Evolutionary conservation across 2,329 filamentous ascomycete species (phyloP).

Genomic region (Colletotrichum trifolii): DNA sequence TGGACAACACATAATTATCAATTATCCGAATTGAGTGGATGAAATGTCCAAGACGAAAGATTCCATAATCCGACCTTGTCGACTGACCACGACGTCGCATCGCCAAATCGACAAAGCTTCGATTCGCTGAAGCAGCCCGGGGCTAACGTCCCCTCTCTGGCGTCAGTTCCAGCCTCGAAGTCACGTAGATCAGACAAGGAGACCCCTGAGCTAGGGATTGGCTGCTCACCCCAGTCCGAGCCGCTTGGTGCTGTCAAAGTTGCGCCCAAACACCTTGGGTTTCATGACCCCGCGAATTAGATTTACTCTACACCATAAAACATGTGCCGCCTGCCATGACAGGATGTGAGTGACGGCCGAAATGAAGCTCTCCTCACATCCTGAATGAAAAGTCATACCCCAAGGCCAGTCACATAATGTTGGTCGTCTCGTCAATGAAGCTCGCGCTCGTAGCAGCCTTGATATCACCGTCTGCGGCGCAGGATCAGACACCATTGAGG

Average conservation of each 20-base stretch:
- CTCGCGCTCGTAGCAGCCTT: constrained; percentile 1
- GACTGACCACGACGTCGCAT: too few species aligned
- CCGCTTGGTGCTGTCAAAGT: background rate
- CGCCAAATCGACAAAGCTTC: too few species aligned
- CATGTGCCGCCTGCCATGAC: too few species aligned
- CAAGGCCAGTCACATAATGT: background rate
- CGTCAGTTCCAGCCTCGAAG: background rate
- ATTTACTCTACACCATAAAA: background rate
- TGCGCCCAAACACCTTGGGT: constrained; percentile 15
- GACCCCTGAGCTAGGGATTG: constrained; percentile 15
- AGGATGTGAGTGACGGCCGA: background rate
- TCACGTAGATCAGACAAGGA: constrained; percentile 30
- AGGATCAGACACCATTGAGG: constrained; percentile 17
- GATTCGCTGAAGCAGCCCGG: background rate
- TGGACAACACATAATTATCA: too few species aligned
- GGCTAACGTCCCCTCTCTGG: constrained; percentile 4
- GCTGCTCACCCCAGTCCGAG: background rate
- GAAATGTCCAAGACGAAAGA: too few species aligned
- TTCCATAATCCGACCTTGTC: too few species aligned
- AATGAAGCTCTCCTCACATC: too few species aligned
- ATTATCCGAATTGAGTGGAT: too few species aligned
- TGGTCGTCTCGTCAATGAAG: background rate
- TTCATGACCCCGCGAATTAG: constrained; percentile 12
- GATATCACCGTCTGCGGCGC: background rate
- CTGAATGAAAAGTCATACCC: background rate